phyloP scores from a whole-genome alignment of 2,329 filamentous ascomycete species.

The Arthrobotrys sinensis region DNA sequence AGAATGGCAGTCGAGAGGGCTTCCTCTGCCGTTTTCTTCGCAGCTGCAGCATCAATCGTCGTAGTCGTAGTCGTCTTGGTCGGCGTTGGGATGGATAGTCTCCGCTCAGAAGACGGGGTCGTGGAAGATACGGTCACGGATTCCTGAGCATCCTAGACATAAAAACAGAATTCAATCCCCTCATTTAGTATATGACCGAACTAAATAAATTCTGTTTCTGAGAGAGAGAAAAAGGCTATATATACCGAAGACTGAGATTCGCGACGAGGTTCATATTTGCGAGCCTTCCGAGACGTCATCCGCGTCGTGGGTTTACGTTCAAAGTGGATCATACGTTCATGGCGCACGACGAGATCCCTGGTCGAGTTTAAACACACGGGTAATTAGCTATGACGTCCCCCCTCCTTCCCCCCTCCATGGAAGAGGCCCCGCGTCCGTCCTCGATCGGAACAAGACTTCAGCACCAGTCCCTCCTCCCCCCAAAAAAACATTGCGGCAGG shows the following conservation, averaged over 20 bases:
- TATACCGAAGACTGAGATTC: constrained; percentile 59
- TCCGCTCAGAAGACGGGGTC: constrained; percentile 41
- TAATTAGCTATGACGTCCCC: constrained; percentile 17
- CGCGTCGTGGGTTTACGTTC: constrained; percentile 59
- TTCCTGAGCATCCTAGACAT: constrained; percentile 47
- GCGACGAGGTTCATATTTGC: constrained; percentile 57
- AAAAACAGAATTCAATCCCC: neutral
- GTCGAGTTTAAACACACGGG: neutral
- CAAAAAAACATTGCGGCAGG: neutral
- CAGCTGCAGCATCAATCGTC: constrained; percentile 47
- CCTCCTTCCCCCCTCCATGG: neutral
- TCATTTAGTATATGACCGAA: constrained; percentile 11
- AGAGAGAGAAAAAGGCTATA: neutral
- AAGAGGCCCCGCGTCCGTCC: constrained; percentile 12
- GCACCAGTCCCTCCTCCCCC: neutral
- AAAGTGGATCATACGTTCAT: constrained; percentile 61
- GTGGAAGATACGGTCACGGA: constrained; percentile 40
- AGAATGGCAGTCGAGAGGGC: constrained; percentile 42
- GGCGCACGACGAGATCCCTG: constrained; percentile 59
- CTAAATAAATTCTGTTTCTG: neutral
- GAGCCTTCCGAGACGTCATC: constrained; percentile 60
- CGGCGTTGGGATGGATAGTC: constrained; percentile 37
- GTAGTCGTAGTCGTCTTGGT: neutral
- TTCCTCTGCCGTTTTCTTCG: constrained; percentile 54
- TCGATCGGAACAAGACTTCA: constrained; percentile 22